Evolutionary conservation across 2,329 filamentous ascomycete genomes (phyloP), one percentile per base, ranked within the genome.

Genomic region (Esteya vermicola): DNA sequence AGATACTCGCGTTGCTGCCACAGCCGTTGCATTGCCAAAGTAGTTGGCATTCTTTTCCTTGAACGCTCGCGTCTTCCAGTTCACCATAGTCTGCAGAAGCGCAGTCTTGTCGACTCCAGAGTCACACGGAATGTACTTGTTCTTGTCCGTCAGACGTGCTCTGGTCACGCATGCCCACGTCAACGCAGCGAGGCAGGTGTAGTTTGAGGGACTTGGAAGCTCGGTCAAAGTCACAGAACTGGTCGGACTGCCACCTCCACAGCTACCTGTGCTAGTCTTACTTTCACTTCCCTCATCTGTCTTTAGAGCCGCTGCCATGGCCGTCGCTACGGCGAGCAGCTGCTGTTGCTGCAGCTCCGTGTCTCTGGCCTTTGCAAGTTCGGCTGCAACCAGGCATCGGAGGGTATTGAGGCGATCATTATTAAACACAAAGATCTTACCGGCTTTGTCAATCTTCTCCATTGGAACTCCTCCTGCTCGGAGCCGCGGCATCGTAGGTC

Each of bases 21-120:
- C 59, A n/a, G 60, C 51, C 1, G 60, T 61, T 1, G 61, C 59
- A 40, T 64, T 65, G 37, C 62, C 62, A 43, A 58, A 60, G 47
- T 65, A 64, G 33, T 56, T 51, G 8, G 52, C 50, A 14, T 54
- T 48, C 9, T 45, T 44, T 9, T 51, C 42, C 13, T 8, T 39
- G 40, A 61, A 60, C 0, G 58, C 58, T 4, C 60, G 54, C 33
- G 48, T 47, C 32, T 55, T 52, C 61, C 61, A 65, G 45, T 63
- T 63, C 6, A 62, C 61, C 38, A 61, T 62, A 31, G 62, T 61
- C 48, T 60, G 56, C 33, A 64, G 44, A 36, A 50, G 50, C 4
- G 56, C 50, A 8, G 33, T 34, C 2, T 43, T 32, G 40, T 50
- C 47, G 3, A 10, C 12, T 0, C 18, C 21, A 7, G 31, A 13